phyloP scores from a whole-genome alignment of 805 yeast genomes.

The Monosporozyma aquatica region DNA sequence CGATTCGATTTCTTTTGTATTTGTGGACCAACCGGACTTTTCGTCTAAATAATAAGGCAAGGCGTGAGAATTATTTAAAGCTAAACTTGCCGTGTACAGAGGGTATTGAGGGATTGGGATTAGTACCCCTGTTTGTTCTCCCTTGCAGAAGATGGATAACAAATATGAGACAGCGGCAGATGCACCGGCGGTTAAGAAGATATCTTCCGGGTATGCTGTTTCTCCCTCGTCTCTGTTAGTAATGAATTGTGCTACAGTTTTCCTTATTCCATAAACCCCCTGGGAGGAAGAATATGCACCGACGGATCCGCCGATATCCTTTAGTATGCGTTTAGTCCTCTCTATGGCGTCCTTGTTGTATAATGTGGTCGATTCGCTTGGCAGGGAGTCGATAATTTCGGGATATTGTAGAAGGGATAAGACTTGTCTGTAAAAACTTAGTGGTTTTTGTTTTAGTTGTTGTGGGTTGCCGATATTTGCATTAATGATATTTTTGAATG shows the following conservation, averaged over 20 bases:
- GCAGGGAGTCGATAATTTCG: slow-evolving; percentile 45
- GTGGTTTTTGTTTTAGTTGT: slow-evolving; percentile 87
- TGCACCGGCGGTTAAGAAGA: slow-evolving; percentile 89
- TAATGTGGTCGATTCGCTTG: too few species aligned
- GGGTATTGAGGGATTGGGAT: slow-evolving; percentile 99
- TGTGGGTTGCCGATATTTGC: slow-evolving; percentile 98
- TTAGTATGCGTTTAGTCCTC: slow-evolving; percentile 57
- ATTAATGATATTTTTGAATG: slow-evolving; percentile 68
- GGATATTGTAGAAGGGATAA: slow-evolving; percentile 83
- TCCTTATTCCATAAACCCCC: slow-evolving; percentile 66
- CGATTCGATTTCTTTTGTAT: slow-evolving; percentile 51
- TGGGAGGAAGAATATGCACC: slow-evolving; percentile 96
- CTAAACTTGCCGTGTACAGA: slow-evolving; percentile 86
- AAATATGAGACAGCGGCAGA: slow-evolving; percentile 85
- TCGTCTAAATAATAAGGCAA: slow-evolving; percentile 85
- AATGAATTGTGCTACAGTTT: slow-evolving; percentile 76
- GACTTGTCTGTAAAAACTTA: slow-evolving; percentile 92
- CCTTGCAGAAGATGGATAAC: slow-evolving; percentile 58
- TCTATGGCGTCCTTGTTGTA: slow-evolving; percentile 69
- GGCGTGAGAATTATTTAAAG: slow-evolving; percentile 73
- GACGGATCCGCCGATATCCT: slow-evolving; percentile 59
- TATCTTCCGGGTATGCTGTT: slow-evolving; percentile 55
- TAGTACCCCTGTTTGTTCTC: slow-evolving; percentile 64
- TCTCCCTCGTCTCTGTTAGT: slow-evolving; percentile 69
- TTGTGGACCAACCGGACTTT: slow-evolving; percentile 72